Evolutionary conservation across 345 rosid genomes (phyloP).

Genomic region (Arabidopsis suecica): DNA sequence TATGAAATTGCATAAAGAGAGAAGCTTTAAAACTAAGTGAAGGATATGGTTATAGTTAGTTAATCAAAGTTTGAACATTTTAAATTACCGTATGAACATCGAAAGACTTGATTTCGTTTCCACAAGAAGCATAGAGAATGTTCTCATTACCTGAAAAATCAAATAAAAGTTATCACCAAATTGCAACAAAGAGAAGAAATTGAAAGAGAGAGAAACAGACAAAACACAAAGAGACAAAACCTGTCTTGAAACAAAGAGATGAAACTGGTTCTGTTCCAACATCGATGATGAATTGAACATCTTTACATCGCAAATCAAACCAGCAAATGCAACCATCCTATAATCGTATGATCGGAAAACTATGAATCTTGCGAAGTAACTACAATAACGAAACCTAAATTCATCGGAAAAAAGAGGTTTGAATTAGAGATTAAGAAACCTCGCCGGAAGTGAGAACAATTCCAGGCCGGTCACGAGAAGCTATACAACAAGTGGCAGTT

Average conservation of each 20-base stretch:
- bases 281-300: slow-evolving; percentile 67
- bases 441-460: slow-evolving; percentile 78
- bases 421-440: slow-evolving; percentile 44
- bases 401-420: background rate
- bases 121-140: slow-evolving; percentile 68
- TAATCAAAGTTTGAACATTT: slow-evolving; percentile 15
- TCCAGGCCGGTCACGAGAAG: slow-evolving; percentile 77
- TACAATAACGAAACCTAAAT: slow-evolving; percentile 6
- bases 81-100: slow-evolving; percentile 77
- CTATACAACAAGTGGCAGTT: slow-evolving; percentile 75
- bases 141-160: slow-evolving; percentile 69
- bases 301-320: slow-evolving; percentile 94
- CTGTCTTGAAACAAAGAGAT: slow-evolving; percentile 51
- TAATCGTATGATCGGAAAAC: background rate
- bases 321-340: slow-evolving; percentile 94
- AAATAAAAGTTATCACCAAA: background rate
- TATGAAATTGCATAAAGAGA: slow-evolving; percentile 13
- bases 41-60: background rate
- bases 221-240: background rate
- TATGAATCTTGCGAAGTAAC: background rate
- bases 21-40: background rate
- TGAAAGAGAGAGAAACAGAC: background rate
- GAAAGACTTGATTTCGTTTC: slow-evolving; percentile 74
- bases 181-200: slow-evolving; percentile 10
- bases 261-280: slow-evolving; percentile 71